A percentile compares a stretch with the other conserved stretches of the same genome.
Conservation (phyloP, 371 early-diverging fungal genomes). For the Mortierella sp. region DNA sequence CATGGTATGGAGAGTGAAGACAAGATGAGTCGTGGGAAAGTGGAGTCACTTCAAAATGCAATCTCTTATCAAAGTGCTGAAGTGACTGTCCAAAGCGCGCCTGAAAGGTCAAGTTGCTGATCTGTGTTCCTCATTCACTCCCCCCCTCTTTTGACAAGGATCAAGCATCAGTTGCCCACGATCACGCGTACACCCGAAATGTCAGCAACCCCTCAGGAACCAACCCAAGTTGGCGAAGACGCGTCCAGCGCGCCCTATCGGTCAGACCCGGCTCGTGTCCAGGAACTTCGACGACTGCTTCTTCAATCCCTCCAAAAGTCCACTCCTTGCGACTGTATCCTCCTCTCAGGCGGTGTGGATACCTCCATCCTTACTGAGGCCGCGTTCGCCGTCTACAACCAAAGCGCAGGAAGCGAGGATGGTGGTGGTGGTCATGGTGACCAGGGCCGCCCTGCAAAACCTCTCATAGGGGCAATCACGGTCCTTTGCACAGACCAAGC, state of each 20-base stretch:
- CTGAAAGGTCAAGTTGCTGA: no score
- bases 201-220: slow-evolving; percentile 4
- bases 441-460: no score
- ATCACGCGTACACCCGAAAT: slow-evolving; percentile 10
- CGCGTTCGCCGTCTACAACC: slow-evolving; percentile 42
- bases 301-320: slow-evolving; percentile 47
- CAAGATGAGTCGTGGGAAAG: no score
- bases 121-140: no score
- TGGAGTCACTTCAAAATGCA: no score
- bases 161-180: no score
- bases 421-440: no score
- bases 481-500: slow-evolving; percentile 56
- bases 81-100: no score
- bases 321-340: slow-evolving; percentile 58
- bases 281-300: slow-evolving; percentile 44
- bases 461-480: slow-evolving; percentile 31
- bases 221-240: slow-evolving; percentile 1
- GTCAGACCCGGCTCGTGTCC: slow-evolving; percentile 32
- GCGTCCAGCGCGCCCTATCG: slow-evolving; percentile 8
- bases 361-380: slow-evolving; percentile 65
- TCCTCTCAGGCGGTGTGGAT: slow-evolving; percentile 70
- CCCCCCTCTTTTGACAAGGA: no score
- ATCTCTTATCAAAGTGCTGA: no score
- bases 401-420: not conserved
- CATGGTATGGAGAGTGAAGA: not conserved